Percentiles rank a stretch among this genome's conserved stretches.
Evolutionary conservation across 163 green algal genomes (phyloP).

Genomic region (Volvox carteri): DNA sequence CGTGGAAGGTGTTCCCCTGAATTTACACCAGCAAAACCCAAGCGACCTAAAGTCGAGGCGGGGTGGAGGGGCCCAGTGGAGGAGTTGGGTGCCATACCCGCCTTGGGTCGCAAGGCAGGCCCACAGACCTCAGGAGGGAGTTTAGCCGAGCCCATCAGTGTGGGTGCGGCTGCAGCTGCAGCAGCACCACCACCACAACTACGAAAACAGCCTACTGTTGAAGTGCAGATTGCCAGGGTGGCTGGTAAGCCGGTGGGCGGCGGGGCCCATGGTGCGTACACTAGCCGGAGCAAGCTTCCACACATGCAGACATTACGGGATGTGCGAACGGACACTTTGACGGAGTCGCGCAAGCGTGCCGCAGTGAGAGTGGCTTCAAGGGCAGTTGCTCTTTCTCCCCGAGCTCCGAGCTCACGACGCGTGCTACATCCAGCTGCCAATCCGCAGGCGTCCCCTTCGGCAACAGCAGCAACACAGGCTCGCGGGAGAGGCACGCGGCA

Average conservation of each 20-base stretch:
- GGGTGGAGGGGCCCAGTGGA: background rate
- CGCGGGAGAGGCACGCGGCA: background rate
- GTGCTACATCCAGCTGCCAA: background rate
- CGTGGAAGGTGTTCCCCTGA: background rate
- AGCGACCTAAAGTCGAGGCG: conserved; percentile 20
- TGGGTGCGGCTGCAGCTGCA: background rate
- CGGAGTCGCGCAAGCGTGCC: too few relatives aligned
- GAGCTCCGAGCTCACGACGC: conserved; percentile 11
- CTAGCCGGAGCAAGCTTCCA: background rate
- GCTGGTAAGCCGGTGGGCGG: background rate
- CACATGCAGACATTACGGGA: background rate
- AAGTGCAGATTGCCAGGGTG: background rate
- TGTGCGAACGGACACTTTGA: too few relatives aligned
- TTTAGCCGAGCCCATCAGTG: background rate
- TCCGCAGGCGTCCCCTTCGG: background rate
- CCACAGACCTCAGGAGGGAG: background rate
- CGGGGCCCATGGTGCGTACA: background rate
- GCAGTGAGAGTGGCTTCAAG: too few relatives aligned
- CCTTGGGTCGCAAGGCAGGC: background rate
- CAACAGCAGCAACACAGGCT: background rate
- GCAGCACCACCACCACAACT: too few relatives aligned
- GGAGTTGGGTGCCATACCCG: background rate
- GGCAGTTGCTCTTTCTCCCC: background rate
- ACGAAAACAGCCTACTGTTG: background rate
- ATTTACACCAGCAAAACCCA: conserved; percentile 4